Conservation (phyloP, 176 grass and related monocot species). For the Cenchrus purpureus region DNA sequence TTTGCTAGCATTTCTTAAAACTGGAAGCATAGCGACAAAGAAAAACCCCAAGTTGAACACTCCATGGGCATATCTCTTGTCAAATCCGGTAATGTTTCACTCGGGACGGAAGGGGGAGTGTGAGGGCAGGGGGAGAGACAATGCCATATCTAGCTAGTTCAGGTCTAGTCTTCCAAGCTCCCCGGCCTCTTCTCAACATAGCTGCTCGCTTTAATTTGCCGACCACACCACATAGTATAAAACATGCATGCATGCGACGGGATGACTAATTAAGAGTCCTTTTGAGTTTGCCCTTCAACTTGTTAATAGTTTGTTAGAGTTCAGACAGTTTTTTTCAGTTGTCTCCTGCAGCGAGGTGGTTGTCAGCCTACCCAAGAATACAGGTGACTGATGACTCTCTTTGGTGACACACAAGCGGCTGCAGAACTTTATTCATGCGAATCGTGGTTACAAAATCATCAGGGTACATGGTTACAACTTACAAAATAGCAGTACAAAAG, state of each 20-base stretch:
- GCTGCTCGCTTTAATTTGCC: not conserved
- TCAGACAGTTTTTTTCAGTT: not conserved
- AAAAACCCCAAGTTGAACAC: not conserved
- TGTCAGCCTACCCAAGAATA: not conserved
- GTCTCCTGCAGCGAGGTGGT: not conserved
- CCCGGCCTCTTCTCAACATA: not conserved
- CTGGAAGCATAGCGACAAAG: not conserved
- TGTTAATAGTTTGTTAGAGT: not conserved
- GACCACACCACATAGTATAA: not conserved
- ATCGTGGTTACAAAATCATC: not conserved
- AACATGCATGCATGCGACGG: not conserved
- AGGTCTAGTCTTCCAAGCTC: not conserved
- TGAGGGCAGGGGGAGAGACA: not conserved
- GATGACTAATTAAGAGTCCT: not conserved
- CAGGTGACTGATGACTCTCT: not conserved
- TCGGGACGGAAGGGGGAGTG: not conserved
- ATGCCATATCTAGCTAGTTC: slow-evolving; percentile 8
- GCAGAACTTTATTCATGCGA: slow-evolving; percentile 47
- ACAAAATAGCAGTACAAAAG: slow-evolving; percentile 23
- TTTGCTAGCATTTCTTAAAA: slow-evolving; percentile 1
- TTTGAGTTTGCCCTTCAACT: slow-evolving; percentile 8
- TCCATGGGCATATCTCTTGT: not conserved
- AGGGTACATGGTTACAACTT: not conserved
- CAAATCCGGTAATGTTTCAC: slow-evolving; percentile 33
- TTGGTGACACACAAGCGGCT: not conserved